Evolutionary conservation across 2,329 filamentous ascomycete species (phyloP), one percentile per base, ranked within the genome.

Genomic region (Monilinia fructicola): DNA sequence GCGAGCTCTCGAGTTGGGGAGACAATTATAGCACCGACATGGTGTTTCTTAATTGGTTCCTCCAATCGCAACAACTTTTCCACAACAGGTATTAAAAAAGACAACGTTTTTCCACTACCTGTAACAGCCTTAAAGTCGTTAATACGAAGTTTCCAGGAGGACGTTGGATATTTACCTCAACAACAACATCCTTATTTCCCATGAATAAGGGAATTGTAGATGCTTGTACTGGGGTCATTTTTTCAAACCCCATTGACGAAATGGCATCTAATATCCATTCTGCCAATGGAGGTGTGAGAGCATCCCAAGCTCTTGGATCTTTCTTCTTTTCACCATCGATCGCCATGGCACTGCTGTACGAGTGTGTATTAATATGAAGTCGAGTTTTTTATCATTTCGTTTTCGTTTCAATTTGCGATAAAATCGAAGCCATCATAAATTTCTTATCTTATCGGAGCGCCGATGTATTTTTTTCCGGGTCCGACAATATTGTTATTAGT

Each of bases 221-320:
- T 54, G 93, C 92, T 79, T 98, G 94, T n/a, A 97, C 93, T 0
- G 94, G 94, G 4, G 93, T 97, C 84, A 95, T 93, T 77, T 90
- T 89, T 70, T 84, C 81, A 78, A 97, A 97, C 68, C 92, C 92
- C 89, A 95, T 94, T 70, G 88, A 87, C 60, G 87, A 83, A 59
- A 96, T 88, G 67, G 92, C 93, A 71, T 96, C 91, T 64, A 95
- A 81, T 66, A 95, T 87, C 92, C 93, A 98, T 86, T 89, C 84
- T 68, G 90, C 90, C 42, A 93, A 80, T 7, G 88, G 80, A 21
- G 90, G 90, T 1, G 85, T 89, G 64, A 93, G 81, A 18, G 85
- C 85, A 73, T 89, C 85, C 87, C 90, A 94, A 38, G 81, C 82
- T 71, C 86, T 77, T 62, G 80, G 77, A 65, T 83, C 81, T 75